These are phyloP conservation scores for Beauveria bassiana DNA, from an alignment of 2,329 filamentous ascomycete species.

Conservation along the genomic window DNA sequence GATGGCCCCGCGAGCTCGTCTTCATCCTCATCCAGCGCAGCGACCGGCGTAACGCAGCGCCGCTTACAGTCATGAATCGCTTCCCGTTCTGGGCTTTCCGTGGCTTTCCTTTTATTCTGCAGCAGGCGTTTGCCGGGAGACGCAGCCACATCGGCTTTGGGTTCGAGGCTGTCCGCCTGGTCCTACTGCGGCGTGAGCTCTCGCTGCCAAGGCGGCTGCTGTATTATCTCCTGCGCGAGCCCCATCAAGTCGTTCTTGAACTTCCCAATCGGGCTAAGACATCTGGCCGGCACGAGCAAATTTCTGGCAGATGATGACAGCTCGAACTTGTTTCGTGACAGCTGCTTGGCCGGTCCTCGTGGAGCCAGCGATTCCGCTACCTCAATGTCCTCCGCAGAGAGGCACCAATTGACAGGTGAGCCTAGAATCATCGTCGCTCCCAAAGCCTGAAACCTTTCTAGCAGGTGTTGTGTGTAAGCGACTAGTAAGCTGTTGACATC, in stretches of 20 bases:
- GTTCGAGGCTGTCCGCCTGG: background rate
- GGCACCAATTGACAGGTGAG: background rate
- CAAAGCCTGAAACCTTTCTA: conserved; percentile 2
- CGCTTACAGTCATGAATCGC: background rate
- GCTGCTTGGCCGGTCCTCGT: conserved; percentile 3
- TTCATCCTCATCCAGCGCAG: background rate
- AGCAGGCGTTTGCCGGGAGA: background rate
- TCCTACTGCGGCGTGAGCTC: background rate
- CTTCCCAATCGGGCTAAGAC: background rate
- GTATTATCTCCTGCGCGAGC: background rate
- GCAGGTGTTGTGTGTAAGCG: conserved; percentile 9
- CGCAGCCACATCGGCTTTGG: background rate
- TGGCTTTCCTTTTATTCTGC: background rate
- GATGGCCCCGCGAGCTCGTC: background rate
- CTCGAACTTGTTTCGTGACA: conserved; percentile 4
- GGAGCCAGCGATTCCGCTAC: background rate
- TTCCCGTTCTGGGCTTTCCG: background rate
- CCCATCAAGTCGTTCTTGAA: conserved; percentile 9
- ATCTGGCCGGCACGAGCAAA: background rate
- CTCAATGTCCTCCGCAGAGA: background rate
- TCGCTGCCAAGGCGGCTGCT: background rate
- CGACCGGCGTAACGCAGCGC: background rate
- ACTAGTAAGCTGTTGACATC: conserved; percentile 1
- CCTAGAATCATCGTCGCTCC: background rate
- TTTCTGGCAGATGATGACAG: background rate